phyloP scores from a whole-genome alignment of 2,329 filamentous ascomycete species.

The Amylocarpus encephaloides region DNA sequence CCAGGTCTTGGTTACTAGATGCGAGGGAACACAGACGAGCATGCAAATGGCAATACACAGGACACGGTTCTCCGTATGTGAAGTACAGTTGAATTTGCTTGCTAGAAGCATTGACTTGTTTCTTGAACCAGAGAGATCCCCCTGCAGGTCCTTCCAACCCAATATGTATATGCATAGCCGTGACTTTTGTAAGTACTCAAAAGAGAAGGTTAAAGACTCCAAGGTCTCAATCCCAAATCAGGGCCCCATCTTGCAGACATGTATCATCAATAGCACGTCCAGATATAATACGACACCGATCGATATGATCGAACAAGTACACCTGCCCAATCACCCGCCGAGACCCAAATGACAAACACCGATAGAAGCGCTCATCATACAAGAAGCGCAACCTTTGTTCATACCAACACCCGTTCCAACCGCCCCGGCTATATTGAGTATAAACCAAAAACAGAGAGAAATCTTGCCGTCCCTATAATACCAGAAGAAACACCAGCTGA shows the following conservation, averaged over 20 bases:
- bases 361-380: slow-evolving; percentile 25
- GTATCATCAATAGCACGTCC: slow-evolving; percentile 23
- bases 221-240: background rate
- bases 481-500: slow-evolving; percentile 28
- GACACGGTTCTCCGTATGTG: no score
- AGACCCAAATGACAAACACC: slow-evolving; percentile 22
- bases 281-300: slow-evolving; percentile 24
- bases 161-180: slow-evolving; percentile 3
- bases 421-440: slow-evolving; percentile 7
- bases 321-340: slow-evolving; percentile 25
- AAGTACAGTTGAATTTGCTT: slow-evolving; percentile 3
- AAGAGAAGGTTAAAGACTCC: background rate
- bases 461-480: slow-evolving; percentile 28
- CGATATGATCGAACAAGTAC: slow-evolving; percentile 25
- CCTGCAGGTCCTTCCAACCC: background rate
- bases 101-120: slow-evolving; percentile 2
- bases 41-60: no score
- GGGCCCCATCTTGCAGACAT: slow-evolving; percentile 20
- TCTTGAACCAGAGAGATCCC: slow-evolving; percentile 1
- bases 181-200: background rate
- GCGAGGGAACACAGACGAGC: no score
- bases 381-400: slow-evolving; percentile 26
- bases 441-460: slow-evolving; percentile 25
- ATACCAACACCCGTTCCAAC: slow-evolving; percentile 26
- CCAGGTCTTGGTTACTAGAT: background rate